Percentiles rank a stretch among this genome's conserved stretches.
Conservation (phyloP, 805 yeast genomes). For the Candida germanica region DNA sequence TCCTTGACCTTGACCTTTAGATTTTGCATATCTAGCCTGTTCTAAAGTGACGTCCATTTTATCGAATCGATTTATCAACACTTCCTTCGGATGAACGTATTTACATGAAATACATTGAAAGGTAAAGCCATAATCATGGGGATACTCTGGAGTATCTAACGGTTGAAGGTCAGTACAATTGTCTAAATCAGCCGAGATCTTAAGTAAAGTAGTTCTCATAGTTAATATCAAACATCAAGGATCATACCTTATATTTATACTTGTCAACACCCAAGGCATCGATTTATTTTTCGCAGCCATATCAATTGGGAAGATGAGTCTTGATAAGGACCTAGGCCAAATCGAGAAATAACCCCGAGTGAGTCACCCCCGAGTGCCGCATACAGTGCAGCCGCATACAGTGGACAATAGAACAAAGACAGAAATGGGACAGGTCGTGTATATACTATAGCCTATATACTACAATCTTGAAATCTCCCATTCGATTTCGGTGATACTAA, state of each 20-base stretch:
- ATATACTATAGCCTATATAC: no score
- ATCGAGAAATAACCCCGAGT: no score
- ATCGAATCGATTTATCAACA: conserved; percentile 10
- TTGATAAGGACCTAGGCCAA: no score
- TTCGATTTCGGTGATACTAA: conserved; percentile 67
- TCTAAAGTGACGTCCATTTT: conserved; percentile 1
- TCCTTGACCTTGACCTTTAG: background rate
- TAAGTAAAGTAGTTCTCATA: conserved; percentile 13
- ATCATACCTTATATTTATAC: no score
- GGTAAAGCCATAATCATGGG: conserved; percentile 15
- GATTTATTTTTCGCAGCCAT: no score
- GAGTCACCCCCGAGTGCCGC: no score
- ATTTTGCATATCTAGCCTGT: background rate
- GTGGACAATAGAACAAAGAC: no score
- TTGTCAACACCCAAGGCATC: no score
- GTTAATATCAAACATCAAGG: background rate
- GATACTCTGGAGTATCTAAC: conserved; percentile 13
- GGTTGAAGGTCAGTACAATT: conserved; percentile 14
- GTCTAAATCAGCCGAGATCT: conserved; percentile 11
- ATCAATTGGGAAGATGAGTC: background rate
- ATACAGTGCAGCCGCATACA: no score
- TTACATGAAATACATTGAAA: conserved; percentile 10
- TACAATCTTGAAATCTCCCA: conserved; percentile 50
- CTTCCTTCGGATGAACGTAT: conserved; percentile 8
- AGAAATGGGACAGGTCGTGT: no score